A percentile compares a stretch with the other conserved stretches of the same genome.
phyloP scores from a whole-genome alignment of 192 early-diverging fungal genomes.

The Coemansia sp. region DNA sequence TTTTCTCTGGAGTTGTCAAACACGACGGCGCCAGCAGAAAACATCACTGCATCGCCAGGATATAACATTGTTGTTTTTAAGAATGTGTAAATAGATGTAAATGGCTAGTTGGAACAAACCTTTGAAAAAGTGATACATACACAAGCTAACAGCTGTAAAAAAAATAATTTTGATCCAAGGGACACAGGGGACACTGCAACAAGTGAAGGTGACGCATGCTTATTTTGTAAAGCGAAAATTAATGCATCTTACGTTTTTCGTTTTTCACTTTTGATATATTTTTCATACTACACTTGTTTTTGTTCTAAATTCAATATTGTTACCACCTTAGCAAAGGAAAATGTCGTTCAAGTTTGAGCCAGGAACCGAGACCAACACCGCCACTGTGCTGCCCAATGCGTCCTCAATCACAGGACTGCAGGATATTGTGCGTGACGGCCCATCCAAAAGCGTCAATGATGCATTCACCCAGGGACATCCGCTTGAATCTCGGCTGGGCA shows the following conservation, averaged over 20 bases:
- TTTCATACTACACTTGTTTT: not conserved
- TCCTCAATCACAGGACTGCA: slow-evolving; percentile 16
- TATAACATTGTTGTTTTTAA: slow-evolving; percentile 17
- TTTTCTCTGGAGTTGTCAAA: slow-evolving; percentile 16
- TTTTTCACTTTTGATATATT: not conserved
- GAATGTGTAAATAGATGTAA: not conserved
- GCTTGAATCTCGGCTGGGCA: slow-evolving; percentile 70
- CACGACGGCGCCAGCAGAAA: slow-evolving; percentile 49
- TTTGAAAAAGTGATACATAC: too few species aligned
- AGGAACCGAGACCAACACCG: slow-evolving; percentile 5
- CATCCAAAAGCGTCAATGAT: slow-evolving; percentile 23
- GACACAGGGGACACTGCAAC: not conserved
- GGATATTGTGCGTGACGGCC: slow-evolving; percentile 32
- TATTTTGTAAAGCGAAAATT: not conserved
- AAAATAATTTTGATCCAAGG: not conserved
- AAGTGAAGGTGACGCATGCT: not conserved
- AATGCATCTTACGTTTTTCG: not conserved
- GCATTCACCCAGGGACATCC: slow-evolving; percentile 63
- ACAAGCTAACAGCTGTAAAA: too few species aligned
- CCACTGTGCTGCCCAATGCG: slow-evolving; percentile 30
- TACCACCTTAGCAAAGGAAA: not conserved
- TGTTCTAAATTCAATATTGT: not conserved
- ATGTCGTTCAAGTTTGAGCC: slow-evolving; percentile 40
- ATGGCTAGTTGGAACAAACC: not conserved
- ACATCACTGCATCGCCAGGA: slow-evolving; percentile 14